Evolutionary conservation across 106 monocot genomes (phyloP).

Genomic region (Allium sativum): DNA sequence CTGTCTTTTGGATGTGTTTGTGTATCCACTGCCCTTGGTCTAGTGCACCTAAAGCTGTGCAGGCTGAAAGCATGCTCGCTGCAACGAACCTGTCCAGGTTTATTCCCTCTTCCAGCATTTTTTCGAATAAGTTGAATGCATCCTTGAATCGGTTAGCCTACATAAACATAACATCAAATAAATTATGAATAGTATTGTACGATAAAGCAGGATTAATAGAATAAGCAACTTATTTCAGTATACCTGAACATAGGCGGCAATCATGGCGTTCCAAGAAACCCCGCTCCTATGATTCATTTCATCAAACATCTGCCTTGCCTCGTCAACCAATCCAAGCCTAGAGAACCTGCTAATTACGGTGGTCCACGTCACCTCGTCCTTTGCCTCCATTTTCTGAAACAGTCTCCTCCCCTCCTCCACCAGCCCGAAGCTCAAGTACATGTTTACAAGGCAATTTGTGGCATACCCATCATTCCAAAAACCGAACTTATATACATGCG

Average conservation of each 20-base stretch:
- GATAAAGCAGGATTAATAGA: background rate
- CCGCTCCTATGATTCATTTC: slow-evolving; percentile 38
- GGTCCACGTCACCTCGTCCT: slow-evolving; percentile 56
- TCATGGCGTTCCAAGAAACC: slow-evolving; percentile 66
- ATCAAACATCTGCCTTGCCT: slow-evolving; percentile 46
- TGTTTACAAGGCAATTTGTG: slow-evolving; percentile 38
- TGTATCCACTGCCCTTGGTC: slow-evolving; percentile 63
- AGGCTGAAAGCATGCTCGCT: slow-evolving; percentile 61
- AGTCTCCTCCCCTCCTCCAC: slow-evolving; percentile 18
- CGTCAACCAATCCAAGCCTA: slow-evolving; percentile 28
- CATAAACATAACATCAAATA: background rate
- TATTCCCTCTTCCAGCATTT: slow-evolving; percentile 36
- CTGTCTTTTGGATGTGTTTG: slow-evolving; percentile 19
- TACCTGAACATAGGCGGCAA: slow-evolving; percentile 41
- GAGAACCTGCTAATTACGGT: slow-evolving; percentile 46
- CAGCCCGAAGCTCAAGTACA: slow-evolving; percentile 31
- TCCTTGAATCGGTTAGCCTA: slow-evolving; percentile 30
- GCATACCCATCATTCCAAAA: slow-evolving; percentile 23
- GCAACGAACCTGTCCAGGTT: slow-evolving; percentile 43
- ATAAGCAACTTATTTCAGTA: background rate
- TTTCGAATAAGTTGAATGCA: slow-evolving; percentile 45
- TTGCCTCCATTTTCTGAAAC: slow-evolving; percentile 22
- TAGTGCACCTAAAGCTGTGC: slow-evolving; percentile 51
- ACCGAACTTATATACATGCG: slow-evolving; percentile 62
- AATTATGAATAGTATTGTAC: slow-evolving; percentile 11